Percentiles rank a stretch among this genome's conserved stretches.
These are phyloP conservation scores for Kandelia obovata DNA, from an alignment of 345 rosid species.

Conservation along the genomic window DNA sequence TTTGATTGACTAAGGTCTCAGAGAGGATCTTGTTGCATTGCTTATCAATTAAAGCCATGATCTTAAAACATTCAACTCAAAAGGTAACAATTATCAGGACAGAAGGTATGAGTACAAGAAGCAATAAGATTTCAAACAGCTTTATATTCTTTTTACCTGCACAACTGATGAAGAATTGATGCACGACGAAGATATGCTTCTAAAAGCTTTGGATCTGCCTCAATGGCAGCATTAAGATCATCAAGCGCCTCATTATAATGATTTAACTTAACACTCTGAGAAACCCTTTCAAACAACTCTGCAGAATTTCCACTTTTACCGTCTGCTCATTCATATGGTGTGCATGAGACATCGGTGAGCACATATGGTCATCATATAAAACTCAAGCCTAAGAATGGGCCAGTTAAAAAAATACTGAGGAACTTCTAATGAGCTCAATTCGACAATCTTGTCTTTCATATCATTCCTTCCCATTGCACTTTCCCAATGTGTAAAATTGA, in stretches of 20 bases:
- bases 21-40: too few relatives aligned
- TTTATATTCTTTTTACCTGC: constrained; percentile 51
- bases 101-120: too few relatives aligned
- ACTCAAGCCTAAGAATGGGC: not conserved
- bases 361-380: not conserved
- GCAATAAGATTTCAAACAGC: not conserved
- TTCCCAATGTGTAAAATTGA: too few relatives aligned
- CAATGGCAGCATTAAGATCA: constrained; percentile 95
- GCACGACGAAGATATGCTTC: constrained; percentile 81
- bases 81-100: not conserved
- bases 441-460: too few relatives aligned
- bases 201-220: constrained; percentile 80
- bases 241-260: constrained; percentile 77
- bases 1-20: too few relatives aligned
- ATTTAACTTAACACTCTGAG: constrained; percentile 73
- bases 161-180: constrained; percentile 72
- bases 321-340: constrained; percentile 33
- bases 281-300: constrained; percentile 71
- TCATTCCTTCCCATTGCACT: too few relatives aligned
- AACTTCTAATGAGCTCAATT: not conserved
- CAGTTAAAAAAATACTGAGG: not conserved
- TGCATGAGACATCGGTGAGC: not conserved
- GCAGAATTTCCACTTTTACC: constrained; percentile 57
- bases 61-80: too few relatives aligned
- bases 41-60: too few relatives aligned